Percentiles rank a stretch among this genome's conserved stretches.
Conservation (phyloP, 306 rosid genomes). For the Lupinus albus region DNA sequence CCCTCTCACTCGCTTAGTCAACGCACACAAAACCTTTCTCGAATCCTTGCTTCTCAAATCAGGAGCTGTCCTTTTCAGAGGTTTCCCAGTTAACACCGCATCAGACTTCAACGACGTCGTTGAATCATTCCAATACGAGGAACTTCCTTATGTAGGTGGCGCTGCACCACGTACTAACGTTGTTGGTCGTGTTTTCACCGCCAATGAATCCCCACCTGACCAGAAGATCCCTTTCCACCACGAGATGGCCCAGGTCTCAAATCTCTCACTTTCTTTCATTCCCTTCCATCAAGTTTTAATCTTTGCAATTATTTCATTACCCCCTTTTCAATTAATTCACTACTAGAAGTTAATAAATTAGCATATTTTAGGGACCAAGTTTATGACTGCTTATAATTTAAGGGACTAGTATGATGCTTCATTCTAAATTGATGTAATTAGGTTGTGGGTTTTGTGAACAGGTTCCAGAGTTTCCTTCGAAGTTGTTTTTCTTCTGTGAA, state of each 20-base stretch:
- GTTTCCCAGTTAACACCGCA: slow-evolving; percentile 57
- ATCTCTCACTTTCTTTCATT: neutral
- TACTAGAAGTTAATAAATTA: no score
- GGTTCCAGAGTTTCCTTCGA: slow-evolving; percentile 85
- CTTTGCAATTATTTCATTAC: no score
- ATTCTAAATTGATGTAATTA: no score
- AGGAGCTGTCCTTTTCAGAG: slow-evolving; percentile 72
- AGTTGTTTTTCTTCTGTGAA: neutral
- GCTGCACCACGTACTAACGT: slow-evolving; percentile 78
- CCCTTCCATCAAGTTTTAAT: no score
- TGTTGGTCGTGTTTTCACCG: slow-evolving; percentile 83
- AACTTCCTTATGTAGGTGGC: slow-evolving; percentile 93
- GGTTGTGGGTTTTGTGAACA: slow-evolving; percentile 25
- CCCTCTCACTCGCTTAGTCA: slow-evolving; percentile 47
- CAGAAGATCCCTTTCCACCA: slow-evolving; percentile 89
- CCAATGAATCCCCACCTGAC: slow-evolving; percentile 91
- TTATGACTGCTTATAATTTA: no score
- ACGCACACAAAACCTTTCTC: slow-evolving; percentile 52
- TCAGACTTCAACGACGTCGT: slow-evolving; percentile 81
- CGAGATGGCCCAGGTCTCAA: slow-evolving; percentile 78
- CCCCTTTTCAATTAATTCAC: no score
- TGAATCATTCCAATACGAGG: slow-evolving; percentile 73
- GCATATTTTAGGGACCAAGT: no score
- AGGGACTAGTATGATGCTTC: no score
- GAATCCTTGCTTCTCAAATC: slow-evolving; percentile 61